These are phyloP conservation scores for Botryotinia globosa DNA, from an alignment of 2,329 filamentous ascomycete genomes.

Conservation along the genomic window DNA sequence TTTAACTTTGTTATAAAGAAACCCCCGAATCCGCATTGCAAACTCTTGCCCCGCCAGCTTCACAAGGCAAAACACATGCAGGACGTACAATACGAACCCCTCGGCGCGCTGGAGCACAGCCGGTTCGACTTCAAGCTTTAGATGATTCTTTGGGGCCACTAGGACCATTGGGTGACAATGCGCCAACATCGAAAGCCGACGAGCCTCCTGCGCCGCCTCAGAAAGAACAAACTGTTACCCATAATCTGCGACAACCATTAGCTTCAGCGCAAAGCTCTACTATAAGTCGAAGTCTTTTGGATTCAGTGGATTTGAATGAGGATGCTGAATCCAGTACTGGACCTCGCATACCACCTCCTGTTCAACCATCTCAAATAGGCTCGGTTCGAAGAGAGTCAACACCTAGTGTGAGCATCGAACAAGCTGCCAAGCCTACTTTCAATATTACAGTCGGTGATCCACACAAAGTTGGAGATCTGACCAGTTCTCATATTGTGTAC, in stretches of 20 bases:
- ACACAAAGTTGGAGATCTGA: conserved; percentile 95
- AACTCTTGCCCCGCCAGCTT: conserved; percentile 21
- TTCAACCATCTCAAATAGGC: conserved; percentile 55
- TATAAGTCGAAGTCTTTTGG: conserved; percentile 50
- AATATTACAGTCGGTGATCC: conserved; percentile 91
- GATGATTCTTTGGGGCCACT: conserved; percentile 73
- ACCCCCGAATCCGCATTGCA: conserved; percentile 24
- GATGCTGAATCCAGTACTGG: conserved; percentile 50
- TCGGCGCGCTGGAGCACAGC: conserved; percentile 68
- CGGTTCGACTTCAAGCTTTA: conserved; percentile 74
- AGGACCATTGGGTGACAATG: conserved; percentile 59
- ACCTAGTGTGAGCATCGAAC: conserved; percentile 86
- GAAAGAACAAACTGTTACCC: conserved; percentile 63
- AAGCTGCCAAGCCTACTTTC: conserved; percentile 89
- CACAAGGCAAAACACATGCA: conserved; percentile 28
- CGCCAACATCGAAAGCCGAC: conserved; percentile 41
- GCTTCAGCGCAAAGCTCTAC: conserved; percentile 46
- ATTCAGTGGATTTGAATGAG: conserved; percentile 71
- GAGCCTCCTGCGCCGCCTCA: conserved; percentile 67
- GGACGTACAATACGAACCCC: conserved; percentile 37
- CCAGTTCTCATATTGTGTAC: conserved; percentile 96
- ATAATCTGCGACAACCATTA: conserved; percentile 47
- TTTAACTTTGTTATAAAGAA: conserved; percentile 25
- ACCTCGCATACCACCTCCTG: conserved; percentile 64
- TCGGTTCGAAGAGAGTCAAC: conserved; percentile 52